phyloP scores from a whole-genome alignment of 1,139 yeast genomes.

The Kodamaea fungicola region DNA sequence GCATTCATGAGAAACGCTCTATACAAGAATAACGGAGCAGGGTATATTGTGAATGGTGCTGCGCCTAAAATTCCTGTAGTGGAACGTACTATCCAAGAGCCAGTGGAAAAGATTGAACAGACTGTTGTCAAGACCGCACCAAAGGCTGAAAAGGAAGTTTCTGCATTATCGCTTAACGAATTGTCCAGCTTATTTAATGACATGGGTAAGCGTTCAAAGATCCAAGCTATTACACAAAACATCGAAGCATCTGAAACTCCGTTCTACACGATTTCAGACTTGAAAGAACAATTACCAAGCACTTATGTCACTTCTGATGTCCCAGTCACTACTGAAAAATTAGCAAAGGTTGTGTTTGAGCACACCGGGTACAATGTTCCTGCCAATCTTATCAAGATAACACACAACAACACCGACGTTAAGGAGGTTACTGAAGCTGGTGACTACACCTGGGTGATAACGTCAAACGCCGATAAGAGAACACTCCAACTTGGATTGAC shows the following conservation, averaged over 20 bases:
- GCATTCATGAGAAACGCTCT: slow-evolving; percentile 80
- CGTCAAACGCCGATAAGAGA: slow-evolving; percentile 5
- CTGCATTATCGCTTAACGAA: slow-evolving; percentile 39
- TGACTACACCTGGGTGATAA: slow-evolving; percentile 27
- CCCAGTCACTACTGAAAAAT: slow-evolving; percentile 27
- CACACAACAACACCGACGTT: slow-evolving; percentile 11
- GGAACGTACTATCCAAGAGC: slow-evolving; percentile 14
- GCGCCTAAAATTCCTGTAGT: slow-evolving; percentile 64
- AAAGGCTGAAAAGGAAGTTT: slow-evolving; percentile 9
- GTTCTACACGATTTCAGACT: slow-evolving; percentile 27
- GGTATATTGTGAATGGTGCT: slow-evolving; percentile 52
- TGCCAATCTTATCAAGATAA: slow-evolving; percentile 18
- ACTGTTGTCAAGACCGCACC: slow-evolving; percentile 8
- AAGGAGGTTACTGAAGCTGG: slow-evolving; percentile 27
- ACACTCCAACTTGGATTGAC: background rate
- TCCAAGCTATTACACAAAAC: slow-evolving; percentile 5
- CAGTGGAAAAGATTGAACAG: slow-evolving; percentile 4
- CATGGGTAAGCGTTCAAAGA: slow-evolving; percentile 18
- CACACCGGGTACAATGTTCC: slow-evolving; percentile 33
- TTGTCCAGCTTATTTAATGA: slow-evolving; percentile 34
- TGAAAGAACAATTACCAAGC: slow-evolving; percentile 31
- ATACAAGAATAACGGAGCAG: slow-evolving; percentile 70
- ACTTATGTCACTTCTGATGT: slow-evolving; percentile 17
- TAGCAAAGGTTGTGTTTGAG: slow-evolving; percentile 24
- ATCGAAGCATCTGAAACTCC: slow-evolving; percentile 14